Base-by-base conservation (phyloP, 257 asterid genomes). In the Penstemon davidsonii region DNA sequence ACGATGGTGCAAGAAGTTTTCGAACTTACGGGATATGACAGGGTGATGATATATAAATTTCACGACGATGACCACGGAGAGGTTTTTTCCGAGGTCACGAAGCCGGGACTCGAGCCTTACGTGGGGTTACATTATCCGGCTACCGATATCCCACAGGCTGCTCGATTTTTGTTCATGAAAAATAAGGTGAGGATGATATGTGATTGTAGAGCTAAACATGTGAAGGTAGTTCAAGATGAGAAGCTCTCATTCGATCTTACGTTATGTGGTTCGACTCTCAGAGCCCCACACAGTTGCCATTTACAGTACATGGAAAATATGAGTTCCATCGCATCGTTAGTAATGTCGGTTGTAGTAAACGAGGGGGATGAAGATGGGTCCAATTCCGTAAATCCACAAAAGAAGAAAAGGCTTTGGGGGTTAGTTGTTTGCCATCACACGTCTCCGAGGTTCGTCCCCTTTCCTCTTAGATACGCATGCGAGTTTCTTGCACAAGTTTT, bases 21-120 rank as follows among this genome's bases (percentile, higher is more conserved):
- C 55, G 99, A 93, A 70, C 96, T 93, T 64, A 93, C 99, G 0
- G 95, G 96, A 10, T 93, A 93, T 77, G 99, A 93, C 73, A 73
- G 99, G 81, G 99, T 88, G 82, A 90, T 90, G 97, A 58, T 82
- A 5, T 93, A 90, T 78, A 90, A 85, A 73, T 90, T 93, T 74
- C 99, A 93, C 12, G 97, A 93, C 11, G 99, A 93, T 63, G 99
- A 93, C 77, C 99, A 93, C 18, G 99, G 99, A 1, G 99, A 93
- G 88, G 99, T 93, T 54, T 68, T 90, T 19, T 60, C 95, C 0
- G 99, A 93, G 87, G 68, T 86, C 63, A 87, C 92, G 7, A 93
- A 88, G 75, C 95, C 97, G 0, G 96, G 91, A 62, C 95, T 88
- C 0, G 97, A 93, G 44, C 97, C 99, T 60, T 93, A 93, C 50